Percentiles rank a stretch among this genome's conserved stretches.
Conservation (phyloP, 306 rosid species). For the Sophora flavescens region DNA sequence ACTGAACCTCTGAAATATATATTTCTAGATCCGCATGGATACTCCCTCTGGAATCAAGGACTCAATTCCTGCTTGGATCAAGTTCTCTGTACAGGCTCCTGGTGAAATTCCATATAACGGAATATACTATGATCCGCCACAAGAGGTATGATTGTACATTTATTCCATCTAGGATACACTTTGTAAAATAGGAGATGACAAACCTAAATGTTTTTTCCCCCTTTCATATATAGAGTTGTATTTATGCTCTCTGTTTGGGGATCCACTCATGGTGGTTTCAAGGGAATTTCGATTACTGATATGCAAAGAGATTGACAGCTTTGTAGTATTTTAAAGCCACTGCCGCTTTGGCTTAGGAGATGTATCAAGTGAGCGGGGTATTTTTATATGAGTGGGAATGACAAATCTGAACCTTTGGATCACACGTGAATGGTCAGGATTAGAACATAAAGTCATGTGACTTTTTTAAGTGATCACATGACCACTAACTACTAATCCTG, state of each 20-base stretch:
- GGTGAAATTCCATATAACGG: slow-evolving; percentile 92
- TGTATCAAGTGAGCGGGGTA: no score
- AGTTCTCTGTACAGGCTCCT: slow-evolving; percentile 94
- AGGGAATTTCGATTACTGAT: slow-evolving; percentile 28
- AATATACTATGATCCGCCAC: slow-evolving; percentile 97
- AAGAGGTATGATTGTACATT: slow-evolving; percentile 70
- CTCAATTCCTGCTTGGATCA: slow-evolving; percentile 98
- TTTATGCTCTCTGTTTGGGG: slow-evolving; percentile 17
- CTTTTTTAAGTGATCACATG: no score
- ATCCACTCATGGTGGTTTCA: slow-evolving; percentile 36
- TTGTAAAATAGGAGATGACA: not conserved
- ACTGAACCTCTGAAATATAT: slow-evolving; percentile 34
- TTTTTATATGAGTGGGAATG: no score
- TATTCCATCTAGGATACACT: slow-evolving; percentile 34
- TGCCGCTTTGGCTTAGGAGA: not conserved
- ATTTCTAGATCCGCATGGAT: slow-evolving; percentile 85
- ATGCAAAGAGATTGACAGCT: slow-evolving; percentile 17
- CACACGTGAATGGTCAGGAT: no score
- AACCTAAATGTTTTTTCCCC: slow-evolving; percentile 27
- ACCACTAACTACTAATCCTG: no score
- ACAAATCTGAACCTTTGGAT: no score
- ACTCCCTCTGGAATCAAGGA: slow-evolving; percentile 97
- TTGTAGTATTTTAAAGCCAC: slow-evolving; percentile 15
- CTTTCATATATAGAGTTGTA: slow-evolving; percentile 23
- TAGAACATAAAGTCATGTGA: no score